These are phyloP conservation scores for Ilyonectria robusta DNA, from an alignment of 2,329 filamentous ascomycete genomes.

Conservation along the genomic window DNA sequence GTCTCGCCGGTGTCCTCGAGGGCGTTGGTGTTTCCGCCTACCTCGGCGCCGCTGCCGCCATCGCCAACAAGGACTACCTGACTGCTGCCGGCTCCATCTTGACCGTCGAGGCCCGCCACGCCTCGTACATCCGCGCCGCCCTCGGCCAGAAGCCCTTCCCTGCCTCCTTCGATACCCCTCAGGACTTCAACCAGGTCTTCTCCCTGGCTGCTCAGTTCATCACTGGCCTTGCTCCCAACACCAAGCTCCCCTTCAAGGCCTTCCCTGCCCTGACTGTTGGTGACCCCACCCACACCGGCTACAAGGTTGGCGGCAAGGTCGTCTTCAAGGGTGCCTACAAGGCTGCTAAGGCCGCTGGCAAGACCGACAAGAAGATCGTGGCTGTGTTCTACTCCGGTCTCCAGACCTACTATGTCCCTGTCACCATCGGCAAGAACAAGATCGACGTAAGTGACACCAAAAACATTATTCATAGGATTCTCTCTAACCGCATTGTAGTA, in stretches of 20 bases:
- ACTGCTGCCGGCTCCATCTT: constrained; percentile 74
- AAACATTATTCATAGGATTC: not conserved
- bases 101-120: constrained; percentile 74
- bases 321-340: constrained; percentile 6
- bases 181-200: constrained; percentile 72
- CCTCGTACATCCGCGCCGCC: constrained; percentile 69
- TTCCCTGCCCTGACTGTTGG: constrained; percentile 65
- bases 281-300: constrained; percentile 41
- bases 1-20: constrained; percentile 74
- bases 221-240: constrained; percentile 69
- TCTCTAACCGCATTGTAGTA: constrained; percentile 32
- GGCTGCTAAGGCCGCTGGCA: constrained; percentile 16
- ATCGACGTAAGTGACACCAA: constrained; percentile 34
- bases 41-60: constrained; percentile 73
- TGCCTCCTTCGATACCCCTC: constrained; percentile 72
- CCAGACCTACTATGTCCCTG: constrained; percentile 38
- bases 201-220: constrained; percentile 77
- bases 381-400: constrained; percentile 37
- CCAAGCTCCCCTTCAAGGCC: constrained; percentile 70
- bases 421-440: constrained; percentile 20
- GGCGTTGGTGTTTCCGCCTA: constrained; percentile 76
- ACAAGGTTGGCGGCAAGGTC: constrained; percentile 43
- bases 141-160: constrained; percentile 67
- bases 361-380: constrained; percentile 17
- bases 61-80: constrained; percentile 72